These are phyloP conservation scores for Akanthomyces muscarius DNA, from an alignment of 2,329 filamentous ascomycete genomes.

Conservation along the genomic window DNA sequence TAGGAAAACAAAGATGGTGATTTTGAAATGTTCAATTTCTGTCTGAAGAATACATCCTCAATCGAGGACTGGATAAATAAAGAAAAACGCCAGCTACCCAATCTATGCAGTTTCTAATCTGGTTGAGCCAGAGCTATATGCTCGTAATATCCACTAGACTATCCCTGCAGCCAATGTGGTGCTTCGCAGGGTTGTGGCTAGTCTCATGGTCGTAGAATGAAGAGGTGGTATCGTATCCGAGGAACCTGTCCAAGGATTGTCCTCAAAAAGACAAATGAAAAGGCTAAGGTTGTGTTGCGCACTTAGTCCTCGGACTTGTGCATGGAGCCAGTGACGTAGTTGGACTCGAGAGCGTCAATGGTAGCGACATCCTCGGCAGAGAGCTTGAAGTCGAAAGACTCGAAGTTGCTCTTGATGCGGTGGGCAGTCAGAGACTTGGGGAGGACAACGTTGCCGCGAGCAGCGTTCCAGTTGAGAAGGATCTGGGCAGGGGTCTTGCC, in stretches of 20 bases:
- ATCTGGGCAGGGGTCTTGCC: constrained; percentile 68
- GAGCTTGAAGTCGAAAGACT: constrained; percentile 60
- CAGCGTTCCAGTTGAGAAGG: constrained; percentile 73
- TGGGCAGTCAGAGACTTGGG: constrained; percentile 67
- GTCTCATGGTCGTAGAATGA: constrained; percentile 14
- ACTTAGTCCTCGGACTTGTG: constrained; percentile 37
- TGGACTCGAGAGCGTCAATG: constrained; percentile 66
- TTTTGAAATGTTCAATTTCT: constrained; percentile 9
- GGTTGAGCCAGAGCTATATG: constrained; percentile 14
- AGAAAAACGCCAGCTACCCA: constrained; percentile 16
- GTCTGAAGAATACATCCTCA: background rate
- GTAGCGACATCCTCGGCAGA: constrained; percentile 54
- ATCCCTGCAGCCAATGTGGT: background rate
- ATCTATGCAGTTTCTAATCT: constrained; percentile 17
- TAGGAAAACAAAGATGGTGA: background rate
- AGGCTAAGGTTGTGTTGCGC: constrained; percentile 1
- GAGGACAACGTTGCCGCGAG: constrained; percentile 68
- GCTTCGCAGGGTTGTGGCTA: background rate
- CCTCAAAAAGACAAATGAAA: constrained; percentile 12
- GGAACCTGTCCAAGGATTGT: constrained; percentile 13
- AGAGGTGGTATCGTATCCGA: constrained; percentile 17
- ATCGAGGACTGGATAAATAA: background rate
- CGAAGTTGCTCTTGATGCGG: constrained; percentile 63
- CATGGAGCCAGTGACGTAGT: constrained; percentile 61
- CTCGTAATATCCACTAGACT: constrained; percentile 14